Conservation (phyloP, 108 stramenopile species). For the Cyclotella kingstonii region DNA sequence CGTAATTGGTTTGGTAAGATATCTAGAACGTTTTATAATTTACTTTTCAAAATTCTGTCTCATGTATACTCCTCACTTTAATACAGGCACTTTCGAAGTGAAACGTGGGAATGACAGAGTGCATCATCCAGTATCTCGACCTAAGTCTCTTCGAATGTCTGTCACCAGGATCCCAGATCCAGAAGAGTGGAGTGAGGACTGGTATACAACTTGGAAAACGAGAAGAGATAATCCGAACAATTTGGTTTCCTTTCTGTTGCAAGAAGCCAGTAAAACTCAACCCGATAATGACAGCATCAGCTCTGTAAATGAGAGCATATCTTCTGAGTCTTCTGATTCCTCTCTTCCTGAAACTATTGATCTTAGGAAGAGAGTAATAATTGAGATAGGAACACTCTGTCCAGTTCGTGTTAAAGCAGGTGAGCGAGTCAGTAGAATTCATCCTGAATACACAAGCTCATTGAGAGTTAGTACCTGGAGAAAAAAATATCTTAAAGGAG, state of each 20-base stretch:
- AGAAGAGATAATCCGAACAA: constrained; percentile 48
- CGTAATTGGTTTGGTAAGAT: constrained; percentile 78
- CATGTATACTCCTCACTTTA: background rate
- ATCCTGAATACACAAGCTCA: constrained; percentile 66
- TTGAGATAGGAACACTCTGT: constrained; percentile 65
- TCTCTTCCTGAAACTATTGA: background rate
- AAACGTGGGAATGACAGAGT: constrained; percentile 57
- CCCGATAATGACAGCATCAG: background rate
- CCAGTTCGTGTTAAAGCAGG: constrained; percentile 66
- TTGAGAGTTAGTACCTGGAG: constrained; percentile 76
- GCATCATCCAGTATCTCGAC: constrained; percentile 54
- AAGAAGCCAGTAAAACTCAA: constrained; percentile 1
- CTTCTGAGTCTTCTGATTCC: background rate
- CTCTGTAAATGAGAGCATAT: background rate
- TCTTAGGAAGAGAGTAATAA: constrained; percentile 31
- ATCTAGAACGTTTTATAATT: background rate
- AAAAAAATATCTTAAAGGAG: constrained; percentile 67
- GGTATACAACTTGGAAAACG: constrained; percentile 69
- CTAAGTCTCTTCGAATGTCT: constrained; percentile 71
- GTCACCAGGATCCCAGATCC: constrained; percentile 59
- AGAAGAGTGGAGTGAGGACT: constrained; percentile 75
- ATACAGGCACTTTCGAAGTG: constrained; percentile 27
- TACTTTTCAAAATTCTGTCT: background rate
- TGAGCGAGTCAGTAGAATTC: constrained; percentile 67
- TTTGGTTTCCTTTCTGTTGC: constrained; percentile 21